Evolutionary conservation across 768 basidiomycete species (phyloP).

Genomic region (Suillus luteus): DNA sequence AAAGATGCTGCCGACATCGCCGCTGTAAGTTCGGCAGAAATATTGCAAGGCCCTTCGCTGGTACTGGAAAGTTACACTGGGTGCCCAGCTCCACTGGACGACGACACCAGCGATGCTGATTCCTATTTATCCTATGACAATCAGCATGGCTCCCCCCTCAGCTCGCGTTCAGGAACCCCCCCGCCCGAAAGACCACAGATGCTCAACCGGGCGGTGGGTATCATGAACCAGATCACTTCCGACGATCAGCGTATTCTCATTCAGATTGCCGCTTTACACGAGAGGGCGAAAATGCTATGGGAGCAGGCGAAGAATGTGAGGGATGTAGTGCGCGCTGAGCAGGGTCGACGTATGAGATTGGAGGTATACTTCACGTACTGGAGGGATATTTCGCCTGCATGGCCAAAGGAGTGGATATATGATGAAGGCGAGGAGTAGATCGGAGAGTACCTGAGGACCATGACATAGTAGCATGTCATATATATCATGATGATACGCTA

Average conservation of each 20-base stretch:
- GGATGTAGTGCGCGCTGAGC: slow-evolving; percentile 18
- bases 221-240: slow-evolving; percentile 30
- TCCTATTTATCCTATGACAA: slow-evolving; percentile 27
- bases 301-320: no score
- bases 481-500: no score
- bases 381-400: slow-evolving; percentile 24
- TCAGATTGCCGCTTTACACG: slow-evolving; percentile 14
- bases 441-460: not conserved
- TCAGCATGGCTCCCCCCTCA: slow-evolving; percentile 26
- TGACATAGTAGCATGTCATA: no score
- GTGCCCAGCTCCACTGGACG: not conserved
- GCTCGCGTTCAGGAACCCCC: slow-evolving; percentile 27
- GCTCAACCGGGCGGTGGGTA: slow-evolving; percentile 24
- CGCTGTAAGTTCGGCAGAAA: no score
- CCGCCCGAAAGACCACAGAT: slow-evolving; percentile 17
- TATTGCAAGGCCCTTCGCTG: not conserved
- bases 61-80: not conserved
- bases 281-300: slow-evolving; percentile 22
- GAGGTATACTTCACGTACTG: slow-evolving; percentile 32
- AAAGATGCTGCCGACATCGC: no score
- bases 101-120: slow-evolving; percentile 23
- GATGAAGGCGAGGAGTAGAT: not conserved
- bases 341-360: slow-evolving; percentile 30
- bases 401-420: slow-evolving; percentile 29
- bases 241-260: slow-evolving; percentile 21